These are phyloP conservation scores for Daedaleopsis nitida DNA, from an alignment of 768 basidiomycete species.

Conservation along the genomic window DNA sequence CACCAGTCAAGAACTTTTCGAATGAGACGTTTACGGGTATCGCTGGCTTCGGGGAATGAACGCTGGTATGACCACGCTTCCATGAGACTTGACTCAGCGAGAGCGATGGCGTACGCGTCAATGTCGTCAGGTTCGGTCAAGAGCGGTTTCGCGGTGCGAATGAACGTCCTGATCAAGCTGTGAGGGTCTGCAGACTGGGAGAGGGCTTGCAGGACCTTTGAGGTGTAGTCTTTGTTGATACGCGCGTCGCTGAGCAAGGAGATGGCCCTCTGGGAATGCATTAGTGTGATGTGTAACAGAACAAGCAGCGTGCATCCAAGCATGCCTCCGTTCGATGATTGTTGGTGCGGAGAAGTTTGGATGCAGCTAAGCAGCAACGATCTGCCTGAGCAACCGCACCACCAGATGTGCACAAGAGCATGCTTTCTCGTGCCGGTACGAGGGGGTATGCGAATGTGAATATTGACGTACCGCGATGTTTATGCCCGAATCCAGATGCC, in stretches of 20 bases:
- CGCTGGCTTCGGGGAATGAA: slow-evolving; percentile 61
- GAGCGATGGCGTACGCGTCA: slow-evolving; percentile 66
- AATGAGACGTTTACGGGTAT: slow-evolving; percentile 55
- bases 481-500: slow-evolving; percentile 75
- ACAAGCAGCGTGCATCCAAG: no score
- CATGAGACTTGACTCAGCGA: slow-evolving; percentile 62
- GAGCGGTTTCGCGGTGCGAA: slow-evolving; percentile 74
- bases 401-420: no score
- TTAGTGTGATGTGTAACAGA: background rate
- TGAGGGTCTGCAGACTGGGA: slow-evolving; percentile 47
- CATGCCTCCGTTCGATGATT: no score
- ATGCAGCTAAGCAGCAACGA: no score
- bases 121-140: slow-evolving; percentile 71
- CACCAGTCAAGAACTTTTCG: slow-evolving; percentile 67
- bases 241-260: slow-evolving; percentile 73
- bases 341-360: no score
- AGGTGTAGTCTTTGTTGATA: slow-evolving; percentile 73
- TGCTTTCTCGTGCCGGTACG: background rate
- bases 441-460: background rate
- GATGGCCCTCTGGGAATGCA: slow-evolving; percentile 58
- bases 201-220: slow-evolving; percentile 75
- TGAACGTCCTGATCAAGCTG: slow-evolving; percentile 67
- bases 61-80: slow-evolving; percentile 80
- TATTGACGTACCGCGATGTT: slow-evolving; percentile 56
- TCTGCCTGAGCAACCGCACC: no score